Conservation (phyloP, 1,284 basidiomycete species). For the Apiotrichum sp. region DNA sequence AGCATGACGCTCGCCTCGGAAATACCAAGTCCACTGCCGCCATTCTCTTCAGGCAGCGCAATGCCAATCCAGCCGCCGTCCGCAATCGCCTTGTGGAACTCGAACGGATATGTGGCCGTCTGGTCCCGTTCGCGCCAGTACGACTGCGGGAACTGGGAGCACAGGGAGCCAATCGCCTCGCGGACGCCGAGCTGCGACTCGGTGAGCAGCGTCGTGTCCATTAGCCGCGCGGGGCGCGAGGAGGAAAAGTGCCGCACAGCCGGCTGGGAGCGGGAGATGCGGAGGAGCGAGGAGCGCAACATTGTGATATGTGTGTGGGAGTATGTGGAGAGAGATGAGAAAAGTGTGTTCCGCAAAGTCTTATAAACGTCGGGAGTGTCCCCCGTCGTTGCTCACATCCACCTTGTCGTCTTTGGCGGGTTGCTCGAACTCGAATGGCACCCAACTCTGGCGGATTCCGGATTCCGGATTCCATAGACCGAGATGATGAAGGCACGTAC, state of each 20-base stretch:
- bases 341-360: background rate
- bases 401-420: too few relatives aligned
- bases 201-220: slow-evolving; percentile 17
- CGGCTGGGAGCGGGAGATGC: background rate
- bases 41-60: slow-evolving; percentile 15
- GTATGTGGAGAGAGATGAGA: background rate
- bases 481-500: too few relatives aligned
- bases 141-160: slow-evolving; percentile 11
- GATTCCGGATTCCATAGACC: background rate
- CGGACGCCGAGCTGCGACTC: slow-evolving; percentile 17
- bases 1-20: slow-evolving; percentile 17
- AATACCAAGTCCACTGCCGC: slow-evolving; percentile 15
- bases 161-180: slow-evolving; percentile 10
- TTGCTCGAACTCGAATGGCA: too few relatives aligned
- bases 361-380: too few relatives aligned
- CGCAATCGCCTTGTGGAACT: slow-evolving; percentile 20
- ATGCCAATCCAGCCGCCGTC: slow-evolving; percentile 18
- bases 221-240: slow-evolving; percentile 1
- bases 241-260: slow-evolving; percentile 5
- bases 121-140: slow-evolving; percentile 19
- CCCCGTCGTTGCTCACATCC: too few relatives aligned
- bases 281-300: background rate
- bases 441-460: background rate
- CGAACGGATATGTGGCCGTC: slow-evolving; percentile 11
- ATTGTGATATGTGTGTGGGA: background rate